Percentiles rank a stretch among this genome's conserved stretches.
These are phyloP conservation scores for Craspedostauros australis DNA, from an alignment of 108 stramenopile genomes.

Conservation along the genomic window DNA sequence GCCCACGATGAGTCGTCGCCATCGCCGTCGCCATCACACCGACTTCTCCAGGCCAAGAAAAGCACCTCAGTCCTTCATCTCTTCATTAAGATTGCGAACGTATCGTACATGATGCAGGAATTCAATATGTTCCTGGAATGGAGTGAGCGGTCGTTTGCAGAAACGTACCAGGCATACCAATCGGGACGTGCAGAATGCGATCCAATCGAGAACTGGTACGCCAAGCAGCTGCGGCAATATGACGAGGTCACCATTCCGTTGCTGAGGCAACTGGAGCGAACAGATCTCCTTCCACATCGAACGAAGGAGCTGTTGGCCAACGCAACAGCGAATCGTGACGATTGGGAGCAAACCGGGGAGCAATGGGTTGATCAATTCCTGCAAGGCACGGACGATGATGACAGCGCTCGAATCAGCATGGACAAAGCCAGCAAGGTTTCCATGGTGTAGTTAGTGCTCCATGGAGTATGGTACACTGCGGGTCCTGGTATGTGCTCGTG, in stretches of 20 bases:
- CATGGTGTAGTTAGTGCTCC: too few relatives aligned
- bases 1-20: too few relatives aligned
- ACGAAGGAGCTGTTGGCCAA: slow-evolving; percentile 21
- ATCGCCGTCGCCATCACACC: too few relatives aligned
- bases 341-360: too few relatives aligned
- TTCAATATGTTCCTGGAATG: slow-evolving; percentile 10
- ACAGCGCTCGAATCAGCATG: too few relatives aligned
- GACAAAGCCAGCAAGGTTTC: too few relatives aligned
- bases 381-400: too few relatives aligned
- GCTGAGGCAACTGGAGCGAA: slow-evolving; percentile 21
- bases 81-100: slow-evolving; percentile 1
- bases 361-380: too few relatives aligned
- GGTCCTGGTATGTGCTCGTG: too few relatives aligned
- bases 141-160: slow-evolving; percentile 38
- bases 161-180: slow-evolving; percentile 31
- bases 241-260: slow-evolving; percentile 27
- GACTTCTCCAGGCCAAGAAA: too few relatives aligned
- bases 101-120: not conserved
- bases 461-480: too few relatives aligned
- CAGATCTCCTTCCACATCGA: slow-evolving; percentile 27
- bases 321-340: slow-evolving; percentile 5
- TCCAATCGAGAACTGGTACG: slow-evolving; percentile 34
- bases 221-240: slow-evolving; percentile 34
- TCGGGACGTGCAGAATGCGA: slow-evolving; percentile 24
- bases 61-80: not conserved